Conservation (phyloP, 2,329 filamentous ascomycete species). For the Exophiala calicioides region DNA sequence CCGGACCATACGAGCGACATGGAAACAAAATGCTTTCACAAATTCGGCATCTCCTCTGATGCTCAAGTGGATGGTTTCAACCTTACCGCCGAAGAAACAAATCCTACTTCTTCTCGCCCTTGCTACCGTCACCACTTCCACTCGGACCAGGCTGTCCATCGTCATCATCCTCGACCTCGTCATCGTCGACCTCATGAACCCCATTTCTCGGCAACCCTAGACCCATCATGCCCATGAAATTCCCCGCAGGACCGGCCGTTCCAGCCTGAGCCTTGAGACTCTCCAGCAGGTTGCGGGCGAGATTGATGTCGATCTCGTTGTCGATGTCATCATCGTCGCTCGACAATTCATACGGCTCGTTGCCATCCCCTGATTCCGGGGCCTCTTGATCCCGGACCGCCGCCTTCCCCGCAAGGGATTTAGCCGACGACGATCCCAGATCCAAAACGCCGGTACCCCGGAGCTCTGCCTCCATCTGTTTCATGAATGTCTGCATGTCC, state of each 20-base stretch:
- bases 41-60: no score
- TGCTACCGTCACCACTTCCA: slow-evolving; percentile 3
- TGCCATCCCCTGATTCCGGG: slow-evolving; percentile 27
- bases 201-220: slow-evolving; percentile 20
- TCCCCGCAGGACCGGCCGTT: slow-evolving; percentile 80
- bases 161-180: no score
- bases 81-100: no score
- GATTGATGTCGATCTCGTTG: slow-evolving; percentile 78
- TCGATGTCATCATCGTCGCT: slow-evolving; percentile 46
- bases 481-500: slow-evolving; percentile 46
- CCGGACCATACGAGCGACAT: no score
- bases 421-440: slow-evolving; percentile 36
- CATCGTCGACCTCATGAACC: slow-evolving; percentile 8
- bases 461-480: slow-evolving; percentile 51
- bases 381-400: slow-evolving; percentile 11
- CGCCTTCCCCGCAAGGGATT: slow-evolving; percentile 31
- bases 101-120: not conserved
- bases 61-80: no score
- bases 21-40: no score
- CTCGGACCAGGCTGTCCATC: slow-evolving; percentile 19
- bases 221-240: slow-evolving; percentile 80
- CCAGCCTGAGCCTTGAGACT: slow-evolving; percentile 90
- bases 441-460: slow-evolving; percentile 47
- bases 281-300: slow-evolving; percentile 87
- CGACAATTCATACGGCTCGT: slow-evolving; percentile 28